These are phyloP conservation scores for Leishmania guyanensis DNA, from an alignment of 208 protist genomes.

Conservation along the genomic window DNA sequence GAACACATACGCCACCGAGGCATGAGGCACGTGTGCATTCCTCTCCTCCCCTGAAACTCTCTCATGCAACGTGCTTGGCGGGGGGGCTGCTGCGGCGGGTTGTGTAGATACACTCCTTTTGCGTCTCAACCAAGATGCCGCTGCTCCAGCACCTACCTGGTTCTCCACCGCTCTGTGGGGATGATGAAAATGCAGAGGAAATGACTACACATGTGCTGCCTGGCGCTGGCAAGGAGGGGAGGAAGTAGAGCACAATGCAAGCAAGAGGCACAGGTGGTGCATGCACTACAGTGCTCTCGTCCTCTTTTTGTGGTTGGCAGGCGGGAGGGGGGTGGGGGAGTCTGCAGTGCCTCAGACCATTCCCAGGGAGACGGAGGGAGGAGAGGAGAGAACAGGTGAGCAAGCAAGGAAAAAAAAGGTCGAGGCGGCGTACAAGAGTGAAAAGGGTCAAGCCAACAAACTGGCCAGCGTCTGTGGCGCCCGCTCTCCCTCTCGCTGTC, in stretches of 20 bases:
- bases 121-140: not conserved
- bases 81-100: not conserved
- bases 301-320: not conserved
- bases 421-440: conserved; percentile 1
- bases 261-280: too few relatives aligned
- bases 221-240: not conserved
- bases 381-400: not conserved
- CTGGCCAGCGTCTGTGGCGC: not conserved
- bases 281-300: too few relatives aligned
- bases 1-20: not conserved
- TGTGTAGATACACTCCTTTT: not conserved
- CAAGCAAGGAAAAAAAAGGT: not conserved
- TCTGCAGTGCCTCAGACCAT: not conserved
- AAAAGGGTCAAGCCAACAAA: not conserved
- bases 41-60: not conserved
- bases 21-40: not conserved
- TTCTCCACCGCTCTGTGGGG: not conserved
- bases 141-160: not conserved
- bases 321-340: not conserved
- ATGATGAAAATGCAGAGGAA: not conserved
- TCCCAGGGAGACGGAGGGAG: not conserved
- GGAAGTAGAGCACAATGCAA: not conserved
- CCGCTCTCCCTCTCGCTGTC: not conserved
- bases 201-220: not conserved
- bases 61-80: not conserved